Conservation (phyloP, 73 alveolate genomes). For the Paraurostyla sp. region DNA sequence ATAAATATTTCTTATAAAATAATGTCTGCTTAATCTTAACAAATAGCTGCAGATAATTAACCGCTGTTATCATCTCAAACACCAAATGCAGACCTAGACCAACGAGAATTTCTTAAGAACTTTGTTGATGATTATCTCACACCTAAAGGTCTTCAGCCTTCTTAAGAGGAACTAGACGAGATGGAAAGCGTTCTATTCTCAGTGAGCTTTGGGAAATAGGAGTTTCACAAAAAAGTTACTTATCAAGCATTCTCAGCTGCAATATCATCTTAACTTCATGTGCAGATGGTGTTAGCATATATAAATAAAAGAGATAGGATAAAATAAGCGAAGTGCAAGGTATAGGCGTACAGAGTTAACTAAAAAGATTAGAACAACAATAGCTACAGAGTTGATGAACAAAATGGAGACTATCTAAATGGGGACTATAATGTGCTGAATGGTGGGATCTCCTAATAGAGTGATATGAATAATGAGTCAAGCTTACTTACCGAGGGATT, state of each 20-base stretch:
- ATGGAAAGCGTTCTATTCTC: conserved; percentile 74
- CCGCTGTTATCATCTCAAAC: conserved; percentile 1
- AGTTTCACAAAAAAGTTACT: conserved; percentile 58
- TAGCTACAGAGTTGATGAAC: background rate
- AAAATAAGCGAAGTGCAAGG: conserved; percentile 51
- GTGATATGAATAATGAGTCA: background rate
- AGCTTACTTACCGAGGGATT: conserved; percentile 42
- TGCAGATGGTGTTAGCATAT: conserved; percentile 59
- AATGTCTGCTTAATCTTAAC: conserved; percentile 28
- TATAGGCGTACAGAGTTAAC: conserved; percentile 68
- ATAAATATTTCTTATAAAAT: background rate
- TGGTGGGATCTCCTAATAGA: conserved; percentile 14
- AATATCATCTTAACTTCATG: conserved; percentile 60
- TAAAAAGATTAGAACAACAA: background rate
- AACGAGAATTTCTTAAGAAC: background rate
- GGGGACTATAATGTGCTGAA: background rate
- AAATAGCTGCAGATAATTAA: background rate
- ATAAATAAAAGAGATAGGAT: conserved; percentile 57
- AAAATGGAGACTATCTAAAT: no score
- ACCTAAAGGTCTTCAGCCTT: background rate
- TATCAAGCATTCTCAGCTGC: conserved; percentile 80
- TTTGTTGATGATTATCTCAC: background rate
- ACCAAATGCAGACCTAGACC: background rate
- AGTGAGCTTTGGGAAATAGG: conserved; percentile 61
- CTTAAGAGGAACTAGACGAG: conserved; percentile 60